Evolutionary conservation across 768 basidiomycete species (phyloP).

Genomic region (Pleurotus sapidus): DNA sequence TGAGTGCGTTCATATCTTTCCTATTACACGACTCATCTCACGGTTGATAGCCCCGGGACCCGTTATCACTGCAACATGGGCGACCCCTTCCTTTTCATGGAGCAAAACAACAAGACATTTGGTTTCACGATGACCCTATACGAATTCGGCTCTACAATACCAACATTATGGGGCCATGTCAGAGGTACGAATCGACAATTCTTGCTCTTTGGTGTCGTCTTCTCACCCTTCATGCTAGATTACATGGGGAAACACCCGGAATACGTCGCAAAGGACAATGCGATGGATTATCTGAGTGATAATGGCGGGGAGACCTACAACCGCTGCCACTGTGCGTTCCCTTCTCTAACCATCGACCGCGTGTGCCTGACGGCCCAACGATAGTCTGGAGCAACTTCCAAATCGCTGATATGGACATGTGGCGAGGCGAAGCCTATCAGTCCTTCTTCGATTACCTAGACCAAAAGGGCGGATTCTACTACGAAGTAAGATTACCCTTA

Average conservation of each 20-base stretch:
- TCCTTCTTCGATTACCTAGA: slow-evolving; percentile 69
- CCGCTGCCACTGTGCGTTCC: slow-evolving; percentile 57
- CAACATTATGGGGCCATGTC: slow-evolving; percentile 68
- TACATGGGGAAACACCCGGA: slow-evolving; percentile 55
- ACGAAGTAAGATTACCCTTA: slow-evolving; percentile 45
- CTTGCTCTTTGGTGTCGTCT: background rate
- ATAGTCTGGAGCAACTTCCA: slow-evolving; percentile 50
- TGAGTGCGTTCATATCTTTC: slow-evolving; percentile 42
- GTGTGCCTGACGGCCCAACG: background rate
- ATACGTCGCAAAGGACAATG: slow-evolving; percentile 55
- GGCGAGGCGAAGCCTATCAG: slow-evolving; percentile 61
- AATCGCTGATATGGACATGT: slow-evolving; percentile 64
- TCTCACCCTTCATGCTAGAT: slow-evolving; percentile 29
- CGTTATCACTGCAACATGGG: slow-evolving; percentile 73
- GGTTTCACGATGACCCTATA: slow-evolving; percentile 74
- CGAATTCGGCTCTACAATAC: slow-evolving; percentile 74
- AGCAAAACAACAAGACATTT: slow-evolving; percentile 66
- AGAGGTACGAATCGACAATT: slow-evolving; percentile 40
- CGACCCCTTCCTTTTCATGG: slow-evolving; percentile 73
- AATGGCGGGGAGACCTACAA: slow-evolving; percentile 63
- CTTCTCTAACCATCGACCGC: background rate
- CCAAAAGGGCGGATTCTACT: slow-evolving; percentile 61
- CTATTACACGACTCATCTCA: slow-evolving; percentile 23
- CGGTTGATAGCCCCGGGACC: slow-evolving; percentile 53
- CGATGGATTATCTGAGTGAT: slow-evolving; percentile 50